Evolutionary conservation across 345 rosid species (phyloP).

Genomic region (Abelmoschus esculentus): DNA sequence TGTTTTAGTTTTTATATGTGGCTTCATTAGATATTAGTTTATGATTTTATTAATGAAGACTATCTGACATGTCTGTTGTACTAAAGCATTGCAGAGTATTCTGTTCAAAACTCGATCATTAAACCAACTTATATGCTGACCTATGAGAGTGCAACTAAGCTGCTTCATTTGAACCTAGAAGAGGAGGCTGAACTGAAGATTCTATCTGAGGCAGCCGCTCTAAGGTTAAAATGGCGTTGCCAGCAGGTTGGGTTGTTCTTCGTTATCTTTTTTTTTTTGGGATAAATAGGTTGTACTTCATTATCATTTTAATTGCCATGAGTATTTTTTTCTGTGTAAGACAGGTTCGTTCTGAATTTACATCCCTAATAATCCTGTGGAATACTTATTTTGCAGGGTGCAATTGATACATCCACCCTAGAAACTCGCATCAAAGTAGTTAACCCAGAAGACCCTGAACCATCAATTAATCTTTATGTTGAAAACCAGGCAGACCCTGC

Average conservation of each 20-base stretch:
- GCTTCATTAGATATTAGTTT: neutral
- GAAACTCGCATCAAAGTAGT: conserved; percentile 84
- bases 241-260: conserved; percentile 54
- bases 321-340: neutral
- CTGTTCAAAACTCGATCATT: conserved; percentile 66
- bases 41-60: conserved; percentile 6
- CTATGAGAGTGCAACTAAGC: conserved; percentile 88
- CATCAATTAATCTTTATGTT: conserved; percentile 64
- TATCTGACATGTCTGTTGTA: conserved; percentile 15
- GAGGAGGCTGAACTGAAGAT: conserved; percentile 76
- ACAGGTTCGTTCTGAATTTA: neutral
- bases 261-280: neutral
- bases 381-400: conserved; percentile 53
- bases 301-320: neutral
- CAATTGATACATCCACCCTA: conserved; percentile 67
- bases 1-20: neutral
- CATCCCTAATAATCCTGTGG: neutral
- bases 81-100: conserved; percentile 76
- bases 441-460: conserved; percentile 84
- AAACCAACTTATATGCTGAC: conserved; percentile 97
- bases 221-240: conserved; percentile 72
- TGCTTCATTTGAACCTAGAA: conserved; percentile 77
- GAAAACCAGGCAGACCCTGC: conserved; percentile 90
- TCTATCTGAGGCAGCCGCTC: conserved; percentile 72
- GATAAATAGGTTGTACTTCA: neutral